A percentile compares a stretch with the other conserved stretches of the same genome.
These are phyloP conservation scores for Panicum virgatum DNA, from an alignment of 202 grass and related monocot species.

Conservation along the genomic window DNA sequence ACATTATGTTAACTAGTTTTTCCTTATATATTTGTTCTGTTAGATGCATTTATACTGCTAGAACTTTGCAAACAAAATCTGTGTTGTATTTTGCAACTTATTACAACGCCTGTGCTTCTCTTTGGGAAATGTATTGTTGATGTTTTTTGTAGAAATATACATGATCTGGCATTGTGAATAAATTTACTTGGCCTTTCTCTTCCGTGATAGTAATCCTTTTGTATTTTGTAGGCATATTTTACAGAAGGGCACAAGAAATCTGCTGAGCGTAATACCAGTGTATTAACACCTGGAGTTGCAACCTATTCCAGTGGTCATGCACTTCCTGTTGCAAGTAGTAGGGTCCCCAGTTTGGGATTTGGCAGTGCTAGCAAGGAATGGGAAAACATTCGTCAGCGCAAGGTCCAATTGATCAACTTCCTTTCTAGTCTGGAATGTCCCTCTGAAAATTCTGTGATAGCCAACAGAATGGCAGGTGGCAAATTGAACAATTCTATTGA, in stretches of 20 bases:
- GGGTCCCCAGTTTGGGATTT: slow-evolving; percentile 38
- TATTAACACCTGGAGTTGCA: slow-evolving; percentile 19
- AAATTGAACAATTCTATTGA: slow-evolving; percentile 11
- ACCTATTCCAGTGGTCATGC: slow-evolving; percentile 39
- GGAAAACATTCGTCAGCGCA: slow-evolving; percentile 45
- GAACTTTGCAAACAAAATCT: neutral
- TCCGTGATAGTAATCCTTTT: neutral
- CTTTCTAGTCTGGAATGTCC: slow-evolving; percentile 45
- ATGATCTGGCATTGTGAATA: slow-evolving; percentile 1
- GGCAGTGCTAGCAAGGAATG: slow-evolving; percentile 56
- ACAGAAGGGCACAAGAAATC: slow-evolving; percentile 40
- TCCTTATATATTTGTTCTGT: neutral
- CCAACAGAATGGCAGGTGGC: neutral
- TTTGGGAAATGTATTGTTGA: neutral
- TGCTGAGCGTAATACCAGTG: slow-evolving; percentile 26
- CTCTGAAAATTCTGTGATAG: slow-evolving; percentile 1
- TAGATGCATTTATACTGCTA: neutral
- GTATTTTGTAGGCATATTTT: slow-evolving; percentile 41
- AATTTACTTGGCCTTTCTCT: neutral
- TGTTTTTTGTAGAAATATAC: neutral
- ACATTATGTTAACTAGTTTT: neutral
- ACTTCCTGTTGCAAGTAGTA: slow-evolving; percentile 39
- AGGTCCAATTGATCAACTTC: slow-evolving; percentile 53
- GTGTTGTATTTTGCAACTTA: slow-evolving; percentile 6
- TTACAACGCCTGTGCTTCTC: neutral